phyloP scores from a whole-genome alignment of 371 early-diverging fungal species.

The Mucor plumbeus region DNA sequence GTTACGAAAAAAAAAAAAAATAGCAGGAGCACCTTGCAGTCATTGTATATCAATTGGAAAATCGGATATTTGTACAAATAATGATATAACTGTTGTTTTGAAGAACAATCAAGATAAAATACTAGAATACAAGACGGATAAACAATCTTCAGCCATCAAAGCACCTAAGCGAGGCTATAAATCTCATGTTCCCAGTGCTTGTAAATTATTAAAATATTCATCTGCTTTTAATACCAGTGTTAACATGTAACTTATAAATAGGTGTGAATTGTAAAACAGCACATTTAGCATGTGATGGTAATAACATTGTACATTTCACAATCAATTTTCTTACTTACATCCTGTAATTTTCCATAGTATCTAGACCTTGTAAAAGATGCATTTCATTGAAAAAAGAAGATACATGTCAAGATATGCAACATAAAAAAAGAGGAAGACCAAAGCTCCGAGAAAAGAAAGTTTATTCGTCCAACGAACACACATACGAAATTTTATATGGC shows the following conservation, averaged over 20 bases:
- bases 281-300: slow-evolving; percentile 60
- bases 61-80: slow-evolving; percentile 9
- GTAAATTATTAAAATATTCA: slow-evolving; percentile 11
- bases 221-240: neutral
- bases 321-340: too few relatives aligned
- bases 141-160: slow-evolving; percentile 10
- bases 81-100: neutral
- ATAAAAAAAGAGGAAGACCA: slow-evolving; percentile 83
- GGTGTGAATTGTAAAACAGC: slow-evolving; percentile 53
- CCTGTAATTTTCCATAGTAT: slow-evolving; percentile 40
- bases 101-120: neutral
- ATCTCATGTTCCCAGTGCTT: slow-evolving; percentile 44
- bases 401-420: slow-evolving; percentile 80
- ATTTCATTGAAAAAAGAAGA: slow-evolving; percentile 72
- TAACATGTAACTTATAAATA: slow-evolving; percentile 12
- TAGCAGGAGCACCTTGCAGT: slow-evolving; percentile 10
- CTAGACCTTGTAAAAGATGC: slow-evolving; percentile 80
- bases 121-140: slow-evolving; percentile 2
- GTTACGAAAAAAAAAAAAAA: too few relatives aligned
- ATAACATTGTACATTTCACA: neutral
- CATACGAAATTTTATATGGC: slow-evolving; percentile 29
- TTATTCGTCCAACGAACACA: slow-evolving; percentile 24
- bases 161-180: slow-evolving; percentile 34
- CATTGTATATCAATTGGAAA: slow-evolving; percentile 15
- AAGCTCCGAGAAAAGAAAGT: slow-evolving; percentile 63